A percentile compares a stretch with the other conserved stretches of the same genome.
Evolutionary conservation across 2,329 filamentous ascomycete genomes (phyloP).

Genomic region (Macrophomina pseudophaseolina): DNA sequence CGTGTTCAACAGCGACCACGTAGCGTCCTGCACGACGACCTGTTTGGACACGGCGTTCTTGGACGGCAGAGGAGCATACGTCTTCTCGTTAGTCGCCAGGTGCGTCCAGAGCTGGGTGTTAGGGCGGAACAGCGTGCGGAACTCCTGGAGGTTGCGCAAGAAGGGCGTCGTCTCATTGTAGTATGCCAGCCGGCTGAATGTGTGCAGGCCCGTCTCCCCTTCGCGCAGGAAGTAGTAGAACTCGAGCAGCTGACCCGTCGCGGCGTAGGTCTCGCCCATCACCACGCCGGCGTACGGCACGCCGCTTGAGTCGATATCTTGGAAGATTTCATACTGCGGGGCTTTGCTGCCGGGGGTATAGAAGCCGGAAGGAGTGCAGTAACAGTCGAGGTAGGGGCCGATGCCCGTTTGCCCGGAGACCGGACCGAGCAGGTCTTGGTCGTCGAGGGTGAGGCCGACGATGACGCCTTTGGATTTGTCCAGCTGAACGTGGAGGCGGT

Average conservation of each 20-base stretch:
- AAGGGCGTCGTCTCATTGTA: slow-evolving; percentile 62
- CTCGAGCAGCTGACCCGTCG: slow-evolving; percentile 64
- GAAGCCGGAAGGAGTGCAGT: slow-evolving; percentile 63
- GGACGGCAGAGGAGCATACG: slow-evolving; percentile 60
- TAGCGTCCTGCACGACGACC: slow-evolving; percentile 66
- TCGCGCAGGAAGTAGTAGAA: slow-evolving; percentile 70
- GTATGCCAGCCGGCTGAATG: slow-evolving; percentile 65
- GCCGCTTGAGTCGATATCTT: slow-evolving; percentile 56
- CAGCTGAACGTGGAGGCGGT: slow-evolving; percentile 51
- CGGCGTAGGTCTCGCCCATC: slow-evolving; percentile 63
- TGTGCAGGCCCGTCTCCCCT: slow-evolving; percentile 66
- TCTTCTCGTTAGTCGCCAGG: slow-evolving; percentile 61
- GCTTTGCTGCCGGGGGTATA: slow-evolving; percentile 62
- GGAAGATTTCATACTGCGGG: slow-evolving; percentile 57
- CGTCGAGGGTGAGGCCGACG: slow-evolving; percentile 51
- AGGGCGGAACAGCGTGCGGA: slow-evolving; percentile 66
- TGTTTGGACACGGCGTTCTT: slow-evolving; percentile 49
- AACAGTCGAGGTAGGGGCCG: slow-evolving; percentile 67
- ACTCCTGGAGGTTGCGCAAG: slow-evolving; percentile 64
- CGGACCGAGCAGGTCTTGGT: slow-evolving; percentile 59
- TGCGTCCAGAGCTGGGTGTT: slow-evolving; percentile 67
- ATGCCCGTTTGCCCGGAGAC: slow-evolving; percentile 53
- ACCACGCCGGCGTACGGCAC: slow-evolving; percentile 63
- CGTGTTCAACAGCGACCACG: slow-evolving; percentile 64
- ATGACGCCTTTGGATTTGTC: slow-evolving; percentile 52